Evolutionary conservation across 768 basidiomycete genomes (phyloP).

Genomic region (Pleurotus salmoneostramineus): DNA sequence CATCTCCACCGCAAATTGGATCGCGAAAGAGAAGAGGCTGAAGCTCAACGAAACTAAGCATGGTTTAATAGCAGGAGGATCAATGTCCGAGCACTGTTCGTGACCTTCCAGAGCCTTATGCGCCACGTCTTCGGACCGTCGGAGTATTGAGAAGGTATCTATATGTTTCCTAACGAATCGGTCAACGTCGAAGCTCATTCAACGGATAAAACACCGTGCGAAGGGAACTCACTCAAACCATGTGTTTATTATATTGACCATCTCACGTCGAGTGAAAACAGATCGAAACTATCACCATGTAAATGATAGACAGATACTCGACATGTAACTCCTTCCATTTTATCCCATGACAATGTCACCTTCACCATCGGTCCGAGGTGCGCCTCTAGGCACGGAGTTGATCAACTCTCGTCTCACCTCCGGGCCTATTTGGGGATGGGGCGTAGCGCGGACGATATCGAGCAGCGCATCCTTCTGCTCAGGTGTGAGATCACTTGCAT

Average conservation of each 20-base stretch:
- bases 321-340: conserved; percentile 8
- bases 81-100: neutral
- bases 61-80: neutral
- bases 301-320: no score
- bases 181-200: no score
- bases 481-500: conserved; percentile 89
- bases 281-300: no score
- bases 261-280: no score
- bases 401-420: conserved; percentile 91
- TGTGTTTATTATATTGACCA: no score
- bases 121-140: neutral
- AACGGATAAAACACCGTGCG: no score
- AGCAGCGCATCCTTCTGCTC: conserved; percentile 98
- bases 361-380: conserved; percentile 60
- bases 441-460: conserved; percentile 83
- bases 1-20: neutral
- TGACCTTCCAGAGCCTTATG: neutral
- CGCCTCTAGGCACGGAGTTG: conserved; percentile 83
- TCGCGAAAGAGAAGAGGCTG: neutral
- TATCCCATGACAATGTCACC: conserved; percentile 66
- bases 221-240: no score
- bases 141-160: neutral
- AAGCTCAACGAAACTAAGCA: neutral
- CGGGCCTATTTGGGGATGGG: conserved; percentile 82
- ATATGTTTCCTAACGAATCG: no score